Percentiles rank a stretch among this genome's conserved stretches.
Evolutionary conservation across 1,284 basidiomycete genomes (phyloP).

Genomic region (Trametes pubescens): DNA sequence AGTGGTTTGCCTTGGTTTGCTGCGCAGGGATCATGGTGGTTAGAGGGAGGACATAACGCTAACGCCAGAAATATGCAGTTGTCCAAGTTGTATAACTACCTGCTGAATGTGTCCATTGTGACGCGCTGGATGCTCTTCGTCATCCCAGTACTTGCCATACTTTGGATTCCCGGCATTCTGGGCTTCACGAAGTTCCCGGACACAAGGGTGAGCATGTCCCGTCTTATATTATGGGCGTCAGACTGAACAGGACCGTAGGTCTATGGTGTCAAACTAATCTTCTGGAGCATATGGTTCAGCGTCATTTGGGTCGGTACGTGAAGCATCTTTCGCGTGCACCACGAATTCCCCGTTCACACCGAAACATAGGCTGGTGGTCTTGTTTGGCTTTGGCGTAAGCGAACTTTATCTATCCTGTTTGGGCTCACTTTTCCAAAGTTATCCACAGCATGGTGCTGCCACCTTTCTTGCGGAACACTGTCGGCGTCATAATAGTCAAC

Average conservation of each 20-base stretch:
- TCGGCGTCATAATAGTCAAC: constrained; percentile 78
- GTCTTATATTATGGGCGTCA: background rate
- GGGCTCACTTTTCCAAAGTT: background rate
- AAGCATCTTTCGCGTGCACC: background rate
- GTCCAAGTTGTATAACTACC: constrained; percentile 72
- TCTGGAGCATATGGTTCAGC: constrained; percentile 90
- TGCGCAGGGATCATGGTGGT: background rate
- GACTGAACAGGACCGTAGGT: background rate
- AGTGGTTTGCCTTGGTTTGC: constrained; percentile 20
- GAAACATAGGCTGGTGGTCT: constrained; percentile 79
- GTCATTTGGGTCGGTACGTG: constrained; percentile 75
- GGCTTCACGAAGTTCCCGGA: constrained; percentile 66
- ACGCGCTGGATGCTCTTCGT: constrained; percentile 86
- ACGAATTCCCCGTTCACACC: background rate
- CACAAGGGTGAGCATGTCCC: constrained; percentile 53
- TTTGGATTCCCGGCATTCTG: constrained; percentile 85
- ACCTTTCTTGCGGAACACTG: constrained; percentile 61
- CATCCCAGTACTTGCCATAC: constrained; percentile 70
- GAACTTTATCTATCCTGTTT: background rate
- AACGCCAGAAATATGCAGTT: constrained; percentile 46
- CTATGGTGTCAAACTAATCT: constrained; percentile 56
- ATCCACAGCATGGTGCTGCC: constrained; percentile 60
- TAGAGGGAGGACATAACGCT: constrained; percentile 11
- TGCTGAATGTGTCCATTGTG: constrained; percentile 80
- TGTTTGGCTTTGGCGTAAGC: constrained; percentile 70